Base-by-base conservation (phyloP, 2,329 filamentous ascomycete species). In the Colletotrichum tanaceti region DNA sequence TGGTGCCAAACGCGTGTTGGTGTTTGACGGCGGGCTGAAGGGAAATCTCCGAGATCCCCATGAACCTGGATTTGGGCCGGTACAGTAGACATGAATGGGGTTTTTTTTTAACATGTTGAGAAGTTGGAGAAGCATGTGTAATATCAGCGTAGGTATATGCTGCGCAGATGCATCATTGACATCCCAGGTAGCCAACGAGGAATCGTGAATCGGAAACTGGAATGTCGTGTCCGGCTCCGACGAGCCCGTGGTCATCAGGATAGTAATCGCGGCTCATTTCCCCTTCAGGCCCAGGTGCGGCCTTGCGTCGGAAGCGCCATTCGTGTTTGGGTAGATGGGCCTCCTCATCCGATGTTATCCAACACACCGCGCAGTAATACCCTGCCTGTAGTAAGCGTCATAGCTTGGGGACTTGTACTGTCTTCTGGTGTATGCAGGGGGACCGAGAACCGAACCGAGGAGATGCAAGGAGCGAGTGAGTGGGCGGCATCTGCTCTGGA, bases 281-380 rank as follows among this genome's bases (percentile, higher is more conserved):
- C 54, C n/a, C 4, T 32, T 35, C 20, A 5, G 39, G 47, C 5
- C 11, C 14, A 20, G 28, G 5, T 28, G 28, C 22, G 24, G n/a
- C 43, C 39, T 28, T 11, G 14, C 14, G 22, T 55, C 57, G 58
- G 47, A 41, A 65, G 35, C n/a, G 39, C 39, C n/a, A 49, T 58
- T 49, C 49, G 57, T 50, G 49, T 32, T 32, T 22, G 49, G 63
- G 5, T 41, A 61, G 43, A 24, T 18, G 39, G n/a, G n/a, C n/a
- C 54, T 59, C 54, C 38, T 43, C 65, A 46, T 68, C 65, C 22
- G 22, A 64, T 53, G 38, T 58, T 44, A 24, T 52, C 35, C 41
- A 41, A 58, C 35, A 54, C 28, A 3, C 43, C 35, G 14, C 32
- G 10, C 38, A 10, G 28, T 9, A 28, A 14, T 38, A 53, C n/a